phyloP scores from a whole-genome alignment of 2,329 filamentous ascomycete genomes.

The Neonectria coccinea region DNA sequence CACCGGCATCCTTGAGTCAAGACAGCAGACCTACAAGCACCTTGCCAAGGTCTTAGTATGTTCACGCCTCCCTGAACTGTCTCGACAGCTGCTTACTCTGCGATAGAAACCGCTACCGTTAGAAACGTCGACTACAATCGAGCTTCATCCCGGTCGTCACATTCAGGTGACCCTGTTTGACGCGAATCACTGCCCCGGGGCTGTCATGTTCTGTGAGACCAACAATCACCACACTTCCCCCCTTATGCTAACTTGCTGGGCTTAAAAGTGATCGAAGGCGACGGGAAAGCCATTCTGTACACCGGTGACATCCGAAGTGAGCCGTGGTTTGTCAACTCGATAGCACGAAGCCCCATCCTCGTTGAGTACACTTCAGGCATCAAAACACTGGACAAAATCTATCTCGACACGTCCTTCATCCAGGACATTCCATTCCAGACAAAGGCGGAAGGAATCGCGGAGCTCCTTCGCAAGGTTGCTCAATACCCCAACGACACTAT shows the following conservation, averaged over 20 bases:
- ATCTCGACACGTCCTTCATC: conserved; percentile 87
- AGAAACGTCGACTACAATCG: conserved; percentile 81
- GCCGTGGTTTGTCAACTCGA: conserved; percentile 82
- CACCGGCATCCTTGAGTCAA: conserved; percentile 79
- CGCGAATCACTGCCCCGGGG: conserved; percentile 91
- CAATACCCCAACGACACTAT: conserved; percentile 78
- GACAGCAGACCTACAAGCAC: conserved; percentile 81
- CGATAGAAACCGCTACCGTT: conserved; percentile 80
- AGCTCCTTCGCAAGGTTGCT: conserved; percentile 76
- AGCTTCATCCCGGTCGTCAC: conserved; percentile 74
- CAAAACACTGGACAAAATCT: conserved; percentile 81
- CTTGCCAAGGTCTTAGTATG: conserved; percentile 74
- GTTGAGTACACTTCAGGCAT: conserved; percentile 78
- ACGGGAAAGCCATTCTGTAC: conserved; percentile 80
- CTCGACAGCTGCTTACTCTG: conserved; percentile 4
- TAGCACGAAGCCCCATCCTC: conserved; percentile 78
- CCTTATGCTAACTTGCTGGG: not conserved
- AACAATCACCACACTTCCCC: rapidly evolving
- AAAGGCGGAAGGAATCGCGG: conserved; percentile 80
- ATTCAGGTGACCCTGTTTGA: conserved; percentile 88
- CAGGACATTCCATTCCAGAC: conserved; percentile 62
- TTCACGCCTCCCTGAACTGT: rapidly evolving
- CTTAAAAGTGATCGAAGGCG: conserved; percentile 75
- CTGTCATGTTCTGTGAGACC: conserved; percentile 83
- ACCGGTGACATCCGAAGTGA: conserved; percentile 91